Percentiles rank a stretch among this genome's conserved stretches.
These are phyloP conservation scores for Paramecium sonneborni DNA, from an alignment of 73 alveolate species.

Conservation along the genomic window DNA sequence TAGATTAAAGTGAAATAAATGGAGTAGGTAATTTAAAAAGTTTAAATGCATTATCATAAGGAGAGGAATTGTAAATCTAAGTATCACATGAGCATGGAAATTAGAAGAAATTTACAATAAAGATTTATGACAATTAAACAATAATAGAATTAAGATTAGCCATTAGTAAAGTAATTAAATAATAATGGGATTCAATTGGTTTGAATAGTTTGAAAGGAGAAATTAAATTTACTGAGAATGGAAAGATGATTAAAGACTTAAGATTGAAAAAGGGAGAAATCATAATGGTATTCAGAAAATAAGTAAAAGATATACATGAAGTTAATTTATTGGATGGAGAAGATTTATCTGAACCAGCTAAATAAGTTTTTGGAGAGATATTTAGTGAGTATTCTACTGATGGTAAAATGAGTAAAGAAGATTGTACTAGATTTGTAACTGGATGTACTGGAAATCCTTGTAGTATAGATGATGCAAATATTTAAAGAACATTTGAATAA, in stretches of 20 bases:
- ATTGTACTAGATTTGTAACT: conserved; percentile 76
- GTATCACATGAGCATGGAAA: conserved; percentile 65
- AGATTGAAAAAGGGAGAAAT: conserved; percentile 65
- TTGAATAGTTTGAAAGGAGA: conserved; percentile 72
- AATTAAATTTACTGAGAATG: conserved; percentile 82
- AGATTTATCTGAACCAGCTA: conserved; percentile 71
- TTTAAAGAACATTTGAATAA: conserved; percentile 66
- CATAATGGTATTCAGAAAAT: conserved; percentile 1
- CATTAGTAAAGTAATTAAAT: conserved; percentile 69
- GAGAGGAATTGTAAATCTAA: conserved; percentile 65
- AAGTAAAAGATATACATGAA: conserved; percentile 51
- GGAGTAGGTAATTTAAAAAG: conserved; percentile 88
- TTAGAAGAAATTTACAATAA: conserved; percentile 72
- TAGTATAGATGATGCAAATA: conserved; percentile 73
- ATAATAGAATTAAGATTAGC: conserved; percentile 82
- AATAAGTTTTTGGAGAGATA: conserved; percentile 69
- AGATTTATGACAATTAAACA: conserved; percentile 76
- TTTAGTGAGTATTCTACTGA: conserved; percentile 74
- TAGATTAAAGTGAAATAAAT: conserved; percentile 80
- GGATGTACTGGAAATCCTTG: conserved; percentile 84
- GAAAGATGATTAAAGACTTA: conserved; percentile 83
- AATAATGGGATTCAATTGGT: conserved; percentile 72
- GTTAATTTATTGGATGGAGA: conserved; percentile 13
- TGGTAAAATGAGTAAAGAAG: conserved; percentile 76
- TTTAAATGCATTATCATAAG: conserved; percentile 65